phyloP scores from a whole-genome alignment of 2,329 filamentous ascomycete species.

The Alternaria atra region DNA sequence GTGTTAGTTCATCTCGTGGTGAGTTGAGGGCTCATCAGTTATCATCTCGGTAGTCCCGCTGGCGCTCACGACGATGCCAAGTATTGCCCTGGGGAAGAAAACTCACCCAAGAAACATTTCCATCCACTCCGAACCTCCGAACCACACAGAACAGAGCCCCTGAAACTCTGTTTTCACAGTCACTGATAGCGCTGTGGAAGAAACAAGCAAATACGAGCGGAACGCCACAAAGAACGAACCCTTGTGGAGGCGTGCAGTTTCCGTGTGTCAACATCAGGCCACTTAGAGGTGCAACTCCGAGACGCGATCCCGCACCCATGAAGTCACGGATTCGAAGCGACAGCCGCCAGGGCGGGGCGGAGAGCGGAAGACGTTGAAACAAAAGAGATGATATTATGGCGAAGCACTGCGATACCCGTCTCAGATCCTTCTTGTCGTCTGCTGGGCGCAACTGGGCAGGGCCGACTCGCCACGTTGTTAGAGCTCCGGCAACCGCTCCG shows the following conservation, averaged over 20 bases:
- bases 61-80: constrained; percentile 4
- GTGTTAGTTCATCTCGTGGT: background rate
- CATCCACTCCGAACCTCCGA: background rate
- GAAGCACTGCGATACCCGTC: background rate
- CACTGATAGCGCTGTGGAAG: constrained; percentile 14
- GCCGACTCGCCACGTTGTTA: constrained; percentile 5
- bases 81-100: background rate
- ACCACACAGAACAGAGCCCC: background rate
- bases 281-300: constrained; percentile 8
- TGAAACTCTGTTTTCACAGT: constrained; percentile 3
- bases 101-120: background rate
- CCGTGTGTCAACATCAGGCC: constrained; percentile 31
- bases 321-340: background rate
- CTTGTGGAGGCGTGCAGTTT: constrained; percentile 19
- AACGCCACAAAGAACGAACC: constrained; percentile 23
- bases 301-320: constrained; percentile 8
- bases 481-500: background rate
- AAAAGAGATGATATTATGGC: background rate
- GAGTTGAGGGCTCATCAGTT: background rate
- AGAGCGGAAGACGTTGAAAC: constrained; percentile 4
- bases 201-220: constrained; percentile 39
- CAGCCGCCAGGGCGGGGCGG: constrained; percentile 10
- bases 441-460: constrained; percentile 2
- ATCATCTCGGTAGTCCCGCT: background rate
- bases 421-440: constrained; percentile 2